Percentiles rank a stretch among this genome's conserved stretches.
Evolutionary conservation across 331 rosid genomes (phyloP).

Genomic region (Malus hybrid): DNA sequence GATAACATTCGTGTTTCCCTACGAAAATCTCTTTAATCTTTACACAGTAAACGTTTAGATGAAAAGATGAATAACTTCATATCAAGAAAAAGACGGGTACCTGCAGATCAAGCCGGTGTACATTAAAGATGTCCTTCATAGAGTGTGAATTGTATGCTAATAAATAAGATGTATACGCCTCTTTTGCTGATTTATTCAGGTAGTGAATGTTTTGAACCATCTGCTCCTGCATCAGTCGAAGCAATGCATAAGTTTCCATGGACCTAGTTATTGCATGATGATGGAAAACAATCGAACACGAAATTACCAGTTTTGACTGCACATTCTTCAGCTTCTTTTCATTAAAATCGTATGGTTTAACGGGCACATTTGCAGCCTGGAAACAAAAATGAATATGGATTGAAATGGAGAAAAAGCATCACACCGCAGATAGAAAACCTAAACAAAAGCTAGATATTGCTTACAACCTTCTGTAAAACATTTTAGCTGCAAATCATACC

Average conservation of each 20-base stretch:
- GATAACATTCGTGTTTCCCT: neutral
- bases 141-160: slow-evolving; percentile 88
- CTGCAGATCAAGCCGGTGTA: slow-evolving; percentile 82
- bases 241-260: neutral
- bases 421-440: too few species aligned
- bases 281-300: neutral
- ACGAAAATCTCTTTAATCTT: too few species aligned
- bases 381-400: neutral
- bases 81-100: slow-evolving; percentile 15
- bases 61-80: neutral
- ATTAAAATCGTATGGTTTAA: slow-evolving; percentile 68
- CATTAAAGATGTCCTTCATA: slow-evolving; percentile 81
- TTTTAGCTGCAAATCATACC: slow-evolving; percentile 28
- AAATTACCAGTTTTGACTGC: slow-evolving; percentile 72
- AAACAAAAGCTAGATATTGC: too few species aligned
- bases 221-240: slow-evolving; percentile 58
- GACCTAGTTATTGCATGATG: neutral
- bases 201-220: slow-evolving; percentile 54
- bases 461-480: neutral
- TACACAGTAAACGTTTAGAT: neutral
- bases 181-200: slow-evolving; percentile 81
- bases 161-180: slow-evolving; percentile 79
- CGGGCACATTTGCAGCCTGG: slow-evolving; percentile 90
- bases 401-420: too few species aligned
- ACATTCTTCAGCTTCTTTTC: slow-evolving; percentile 78